Base-by-base conservation (phyloP, 2,329 filamentous ascomycete species). In the Akanthomyces dipterigenus region DNA sequence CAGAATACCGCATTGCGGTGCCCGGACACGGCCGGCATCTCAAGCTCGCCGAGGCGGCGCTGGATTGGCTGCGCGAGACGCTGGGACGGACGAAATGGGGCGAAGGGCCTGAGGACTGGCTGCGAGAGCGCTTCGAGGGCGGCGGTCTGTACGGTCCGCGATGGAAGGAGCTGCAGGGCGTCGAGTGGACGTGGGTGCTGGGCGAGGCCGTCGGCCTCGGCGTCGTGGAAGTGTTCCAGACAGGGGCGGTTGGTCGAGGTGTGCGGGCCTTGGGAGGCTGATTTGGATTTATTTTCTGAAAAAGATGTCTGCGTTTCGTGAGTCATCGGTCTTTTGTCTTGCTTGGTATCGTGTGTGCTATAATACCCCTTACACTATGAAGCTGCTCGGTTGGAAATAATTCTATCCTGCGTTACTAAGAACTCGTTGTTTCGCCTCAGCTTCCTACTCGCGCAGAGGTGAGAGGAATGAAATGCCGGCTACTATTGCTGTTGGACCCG, bases 221-320 rank as follows among this genome's bases (percentile, higher is more conserved):
- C 1, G 69, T 88, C 18, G 81, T 91, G 4, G 89, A 93, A 72
- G 75, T 90, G 16, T 93, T 93, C 71, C 84, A 90, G 68, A 92
- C 89, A 14, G 80, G 86, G 16, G 88, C 84, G 67, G 87, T 91
- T n/a, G 89, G 89, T 1, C 78, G 82, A 63, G 89, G 84, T 12
- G 81, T 90, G 62, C 78, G 85, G 65, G 72, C 73, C 55, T 60
- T 80, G 61, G 72, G 71, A 63, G 64, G 53, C n/a, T 65, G 64
- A 66, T 28, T 43, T 58, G 55, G 6, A 40, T 53, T 60, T 54
- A 1, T 20, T n/a, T 45, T 53, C 43, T 22, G 22, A 8, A 45
- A 12, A 9, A 3, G 6, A 38, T 38, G 34, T 38, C 18, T 22
- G 48, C 24, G 40, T 31, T 31, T 54, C 28, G 48, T 36, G 20